Conservation (phyloP, 305 asterid species). For the Fraxinus latifolia region DNA sequence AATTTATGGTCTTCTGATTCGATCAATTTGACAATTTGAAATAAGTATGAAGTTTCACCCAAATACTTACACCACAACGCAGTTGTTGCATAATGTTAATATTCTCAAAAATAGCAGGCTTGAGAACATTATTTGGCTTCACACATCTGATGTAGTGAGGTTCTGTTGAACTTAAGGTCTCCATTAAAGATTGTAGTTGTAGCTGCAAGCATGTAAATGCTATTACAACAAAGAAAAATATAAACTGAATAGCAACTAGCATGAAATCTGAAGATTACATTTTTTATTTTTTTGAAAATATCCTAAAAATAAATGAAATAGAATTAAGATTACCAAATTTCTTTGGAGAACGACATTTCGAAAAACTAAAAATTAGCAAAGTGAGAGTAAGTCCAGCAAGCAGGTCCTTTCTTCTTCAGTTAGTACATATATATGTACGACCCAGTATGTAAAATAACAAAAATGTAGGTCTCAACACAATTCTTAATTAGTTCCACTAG, state of each 20-base stretch:
- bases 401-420: not conserved
- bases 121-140: slow-evolving; percentile 89
- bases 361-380: not conserved
- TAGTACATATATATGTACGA: not conserved
- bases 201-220: slow-evolving; percentile 55
- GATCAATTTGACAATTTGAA: slow-evolving; percentile 16
- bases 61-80: slow-evolving; percentile 96
- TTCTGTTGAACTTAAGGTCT: slow-evolving; percentile 86
- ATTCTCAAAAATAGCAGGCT: slow-evolving; percentile 96
- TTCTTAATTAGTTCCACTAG: slow-evolving; percentile 1
- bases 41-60: slow-evolving; percentile 25
- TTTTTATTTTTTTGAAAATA: slow-evolving; percentile 12
- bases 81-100: slow-evolving; percentile 86
- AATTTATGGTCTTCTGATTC: not conserved
- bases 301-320: not conserved
- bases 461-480: not conserved
- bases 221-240: slow-evolving; percentile 14
- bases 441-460: not conserved
- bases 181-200: slow-evolving; percentile 98
- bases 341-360: not conserved
- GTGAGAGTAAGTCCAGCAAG: not conserved
- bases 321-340: not conserved
- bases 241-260: slow-evolving; percentile 10
- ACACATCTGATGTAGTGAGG: slow-evolving; percentile 99
- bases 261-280: not conserved